A percentile compares a stretch with the other conserved stretches of the same genome.
phyloP scores from a whole-genome alignment of 129 eudicot genomes.

The Scalesia atractyloides region DNA sequence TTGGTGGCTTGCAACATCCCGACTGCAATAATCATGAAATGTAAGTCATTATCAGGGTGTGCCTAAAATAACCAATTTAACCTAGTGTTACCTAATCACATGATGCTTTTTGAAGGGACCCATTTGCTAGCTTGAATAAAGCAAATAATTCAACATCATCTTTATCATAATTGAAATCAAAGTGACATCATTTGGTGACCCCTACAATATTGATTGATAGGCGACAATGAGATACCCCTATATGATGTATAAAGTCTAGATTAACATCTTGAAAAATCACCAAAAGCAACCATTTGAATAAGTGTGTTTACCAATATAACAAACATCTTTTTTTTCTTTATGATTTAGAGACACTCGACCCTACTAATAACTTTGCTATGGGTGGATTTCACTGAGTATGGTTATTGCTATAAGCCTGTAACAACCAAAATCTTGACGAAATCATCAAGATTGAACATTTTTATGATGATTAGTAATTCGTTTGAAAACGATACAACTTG shows the following conservation, averaged over 20 bases:
- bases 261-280: background rate
- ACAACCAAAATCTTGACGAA: background rate
- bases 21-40: slow-evolving; percentile 49
- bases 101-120: slow-evolving; percentile 27
- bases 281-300: background rate
- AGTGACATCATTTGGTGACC: slow-evolving; percentile 12
- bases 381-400: no score
- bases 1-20: slow-evolving; percentile 95
- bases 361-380: no score
- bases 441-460: background rate
- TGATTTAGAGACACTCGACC: no score
- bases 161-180: slow-evolving; percentile 20
- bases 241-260: background rate
- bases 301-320: background rate
- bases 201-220: slow-evolving; percentile 6
- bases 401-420: no score
- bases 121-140: slow-evolving; percentile 15
- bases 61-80: slow-evolving; percentile 10
- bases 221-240: background rate
- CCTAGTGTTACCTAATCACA: background rate
- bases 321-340: no score
- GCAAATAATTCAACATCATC: slow-evolving; percentile 23
- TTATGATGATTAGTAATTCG: background rate
- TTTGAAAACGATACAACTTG: no score
- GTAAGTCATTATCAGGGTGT: background rate